phyloP scores from a whole-genome alignment of 352 stramenopile genomes.

The Globisporangium uncinulatum region DNA sequence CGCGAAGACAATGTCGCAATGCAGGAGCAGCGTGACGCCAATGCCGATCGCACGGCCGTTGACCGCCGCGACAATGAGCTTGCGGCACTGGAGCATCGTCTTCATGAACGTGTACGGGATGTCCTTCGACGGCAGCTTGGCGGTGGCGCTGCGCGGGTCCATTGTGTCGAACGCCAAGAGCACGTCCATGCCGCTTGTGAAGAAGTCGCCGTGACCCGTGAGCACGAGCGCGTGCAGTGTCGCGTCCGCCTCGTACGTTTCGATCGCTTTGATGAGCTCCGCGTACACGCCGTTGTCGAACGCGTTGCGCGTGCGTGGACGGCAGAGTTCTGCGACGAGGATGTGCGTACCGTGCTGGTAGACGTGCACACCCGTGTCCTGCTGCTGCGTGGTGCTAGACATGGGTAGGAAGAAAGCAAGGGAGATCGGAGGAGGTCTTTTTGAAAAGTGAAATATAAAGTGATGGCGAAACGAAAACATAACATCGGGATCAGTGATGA shows the following conservation, averaged over 20 bases:
- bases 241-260: slow-evolving; percentile 53
- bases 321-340: slow-evolving; percentile 67
- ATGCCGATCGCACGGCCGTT: slow-evolving; percentile 16
- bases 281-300: slow-evolving; percentile 87
- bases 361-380: slow-evolving; percentile 28
- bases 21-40: slow-evolving; percentile 7
- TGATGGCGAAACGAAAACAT: neutral
- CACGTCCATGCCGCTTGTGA: slow-evolving; percentile 87
- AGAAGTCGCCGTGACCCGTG: slow-evolving; percentile 89
- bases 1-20: slow-evolving; percentile 16
- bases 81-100: slow-evolving; percentile 23
- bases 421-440: too few relatives aligned
- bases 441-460: neutral
- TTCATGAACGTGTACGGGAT: slow-evolving; percentile 63
- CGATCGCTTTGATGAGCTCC: slow-evolving; percentile 72
- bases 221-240: slow-evolving; percentile 81
- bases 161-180: slow-evolving; percentile 28
- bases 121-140: slow-evolving; percentile 39
- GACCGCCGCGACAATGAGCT: slow-evolving; percentile 2
- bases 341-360: slow-evolving; percentile 51
- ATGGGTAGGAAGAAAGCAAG: too few relatives aligned
- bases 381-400: neutral
- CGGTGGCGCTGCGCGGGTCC: slow-evolving; percentile 20
- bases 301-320: slow-evolving; percentile 84
- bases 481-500: too few relatives aligned